Conservation (phyloP, 2,329 filamentous ascomycete genomes). For the Aaosphaeria arxii region DNA sequence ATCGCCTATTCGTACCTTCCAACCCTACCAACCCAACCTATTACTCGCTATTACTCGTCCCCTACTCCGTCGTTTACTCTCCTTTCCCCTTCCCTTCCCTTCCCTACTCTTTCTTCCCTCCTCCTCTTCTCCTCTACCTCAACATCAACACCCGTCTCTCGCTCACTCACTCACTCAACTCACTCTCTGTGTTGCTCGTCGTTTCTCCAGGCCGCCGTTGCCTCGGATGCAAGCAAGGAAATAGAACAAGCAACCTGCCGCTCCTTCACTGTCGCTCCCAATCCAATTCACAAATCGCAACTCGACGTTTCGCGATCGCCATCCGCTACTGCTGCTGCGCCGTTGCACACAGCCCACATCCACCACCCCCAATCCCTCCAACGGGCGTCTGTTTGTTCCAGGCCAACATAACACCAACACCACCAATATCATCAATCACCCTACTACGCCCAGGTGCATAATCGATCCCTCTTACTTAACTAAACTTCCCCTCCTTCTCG, state of each 20-base stretch:
- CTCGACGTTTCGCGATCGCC: neutral
- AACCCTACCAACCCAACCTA: no score
- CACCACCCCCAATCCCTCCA: slow-evolving; percentile 4
- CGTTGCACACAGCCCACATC: neutral
- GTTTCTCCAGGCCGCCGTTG: slow-evolving; percentile 1
- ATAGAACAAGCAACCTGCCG: slow-evolving; percentile 12
- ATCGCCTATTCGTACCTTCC: no score
- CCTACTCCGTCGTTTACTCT: neutral
- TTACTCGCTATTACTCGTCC: no score
- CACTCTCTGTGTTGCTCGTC: neutral
- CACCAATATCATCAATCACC: neutral
- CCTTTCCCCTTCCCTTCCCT: neutral
- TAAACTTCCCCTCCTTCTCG: neutral
- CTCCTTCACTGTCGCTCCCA: slow-evolving; percentile 28
- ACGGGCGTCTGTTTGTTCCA: slow-evolving; percentile 1
- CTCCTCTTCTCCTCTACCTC: neutral
- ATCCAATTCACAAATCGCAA: no score
- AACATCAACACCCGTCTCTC: neutral
- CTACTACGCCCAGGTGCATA: neutral
- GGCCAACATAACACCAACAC: slow-evolving; percentile 2
- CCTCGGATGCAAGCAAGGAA: slow-evolving; percentile 6
- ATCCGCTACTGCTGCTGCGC: neutral
- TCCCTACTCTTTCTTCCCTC: neutral
- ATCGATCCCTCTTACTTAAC: neutral
- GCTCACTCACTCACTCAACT: neutral